A percentile compares a stretch with the other conserved stretches of the same genome.
Evolutionary conservation across 345 rosid species (phyloP).

Genomic region (Ailanthus altissimus): DNA sequence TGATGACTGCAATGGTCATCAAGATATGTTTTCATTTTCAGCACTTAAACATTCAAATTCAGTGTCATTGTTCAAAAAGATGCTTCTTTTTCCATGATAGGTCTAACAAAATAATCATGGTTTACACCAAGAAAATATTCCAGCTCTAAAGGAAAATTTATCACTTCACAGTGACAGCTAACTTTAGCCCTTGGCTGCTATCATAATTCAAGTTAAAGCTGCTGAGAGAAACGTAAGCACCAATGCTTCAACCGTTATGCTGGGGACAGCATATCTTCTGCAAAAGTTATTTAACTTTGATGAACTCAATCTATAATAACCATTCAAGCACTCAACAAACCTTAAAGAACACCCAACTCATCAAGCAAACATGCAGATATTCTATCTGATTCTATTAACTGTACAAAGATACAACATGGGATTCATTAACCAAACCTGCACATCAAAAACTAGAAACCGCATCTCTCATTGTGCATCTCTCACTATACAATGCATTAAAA

Average conservation of each 20-base stretch:
- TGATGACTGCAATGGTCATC: no score
- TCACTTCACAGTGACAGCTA: no score
- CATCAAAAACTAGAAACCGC: background rate
- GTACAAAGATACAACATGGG: background rate
- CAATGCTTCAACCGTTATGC: background rate
- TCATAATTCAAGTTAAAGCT: background rate
- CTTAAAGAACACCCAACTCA: background rate
- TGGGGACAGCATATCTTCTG: background rate
- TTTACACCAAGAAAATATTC: no score
- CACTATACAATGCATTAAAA: background rate
- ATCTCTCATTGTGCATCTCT: no score
- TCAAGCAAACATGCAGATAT: background rate
- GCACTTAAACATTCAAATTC: no score
- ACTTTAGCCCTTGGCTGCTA: background rate
- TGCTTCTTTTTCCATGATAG: no score
- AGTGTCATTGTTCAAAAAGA: no score
- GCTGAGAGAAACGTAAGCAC: background rate
- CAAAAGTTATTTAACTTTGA: background rate
- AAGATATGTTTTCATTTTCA: no score
- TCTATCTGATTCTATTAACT: background rate
- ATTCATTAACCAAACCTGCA: background rate
- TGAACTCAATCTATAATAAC: background rate
- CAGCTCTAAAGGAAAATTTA: no score
- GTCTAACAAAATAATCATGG: no score
- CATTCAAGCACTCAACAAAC: background rate